phyloP scores from a whole-genome alignment of 2,329 filamentous ascomycete genomes.

The Pseudocercospora crystallina region DNA sequence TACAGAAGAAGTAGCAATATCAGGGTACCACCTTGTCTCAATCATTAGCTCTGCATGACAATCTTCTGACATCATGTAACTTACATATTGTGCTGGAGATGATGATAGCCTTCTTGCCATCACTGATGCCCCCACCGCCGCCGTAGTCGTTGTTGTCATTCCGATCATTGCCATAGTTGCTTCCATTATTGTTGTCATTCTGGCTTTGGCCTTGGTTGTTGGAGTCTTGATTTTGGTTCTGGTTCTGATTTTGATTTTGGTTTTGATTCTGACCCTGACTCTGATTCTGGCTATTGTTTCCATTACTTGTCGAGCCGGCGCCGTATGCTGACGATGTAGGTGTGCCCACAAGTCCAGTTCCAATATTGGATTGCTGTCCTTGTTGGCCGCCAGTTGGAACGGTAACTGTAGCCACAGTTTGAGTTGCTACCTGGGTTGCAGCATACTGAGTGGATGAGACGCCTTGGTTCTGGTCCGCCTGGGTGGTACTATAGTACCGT shows the following conservation, averaged over 20 bases:
- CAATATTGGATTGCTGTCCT: no score
- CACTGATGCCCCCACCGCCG: not conserved
- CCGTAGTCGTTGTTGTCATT: constrained; percentile 6
- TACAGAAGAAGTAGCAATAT: constrained; percentile 25
- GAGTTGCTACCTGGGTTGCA: no score
- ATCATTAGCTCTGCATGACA: constrained; percentile 1
- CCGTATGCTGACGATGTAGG: no score
- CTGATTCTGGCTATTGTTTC: not conserved
- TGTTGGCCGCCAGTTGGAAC: no score
- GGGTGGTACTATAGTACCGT: no score
- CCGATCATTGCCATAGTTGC: constrained; percentile 1
- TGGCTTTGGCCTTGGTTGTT: constrained; percentile 1
- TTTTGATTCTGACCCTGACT: not conserved
- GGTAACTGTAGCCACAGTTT: no score
- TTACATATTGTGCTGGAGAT: constrained; percentile 11
- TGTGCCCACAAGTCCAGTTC: no score
- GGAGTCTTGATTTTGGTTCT: constrained; percentile 1
- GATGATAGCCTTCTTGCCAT: constrained; percentile 23
- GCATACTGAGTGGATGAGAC: no score
- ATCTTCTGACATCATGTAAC: not conserved
- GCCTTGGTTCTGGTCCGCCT: no score
- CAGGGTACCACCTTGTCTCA: constrained; percentile 20
- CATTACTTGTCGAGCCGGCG: no score
- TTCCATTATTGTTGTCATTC: constrained; percentile 1
- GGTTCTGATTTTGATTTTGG: not conserved